Conservation (phyloP, 768 basidiomycete genomes). For the Tulasnella sp. region DNA sequence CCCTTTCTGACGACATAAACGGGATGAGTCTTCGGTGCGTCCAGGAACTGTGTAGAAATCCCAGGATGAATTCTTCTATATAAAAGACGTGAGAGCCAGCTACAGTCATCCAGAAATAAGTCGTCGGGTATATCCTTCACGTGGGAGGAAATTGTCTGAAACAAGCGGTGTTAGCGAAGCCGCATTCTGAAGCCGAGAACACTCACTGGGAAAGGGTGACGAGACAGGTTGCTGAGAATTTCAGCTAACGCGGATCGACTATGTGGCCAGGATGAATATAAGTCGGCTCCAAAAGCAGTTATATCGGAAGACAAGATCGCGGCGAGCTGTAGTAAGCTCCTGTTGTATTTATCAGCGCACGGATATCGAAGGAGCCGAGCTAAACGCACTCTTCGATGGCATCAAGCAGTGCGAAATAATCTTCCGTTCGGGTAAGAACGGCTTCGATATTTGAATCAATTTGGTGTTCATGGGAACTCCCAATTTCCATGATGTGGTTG, state of each 20-base stretch:
- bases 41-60: neutral
- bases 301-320: neutral
- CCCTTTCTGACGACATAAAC: neutral
- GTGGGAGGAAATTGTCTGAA: neutral
- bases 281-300: neutral
- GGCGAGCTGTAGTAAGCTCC: neutral
- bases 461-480: neutral
- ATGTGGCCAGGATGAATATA: neutral
- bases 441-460: neutral
- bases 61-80: neutral
- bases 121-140: neutral
- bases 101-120: neutral
- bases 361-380: neutral
- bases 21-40: neutral
- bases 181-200: neutral
- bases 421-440: neutral
- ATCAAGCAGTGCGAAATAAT: neutral
- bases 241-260: neutral
- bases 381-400: conserved; percentile 4
- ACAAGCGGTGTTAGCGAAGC: neutral
- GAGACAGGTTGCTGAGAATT: neutral
- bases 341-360: neutral
- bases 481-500: neutral
- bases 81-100: neutral
- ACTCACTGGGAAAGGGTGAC: neutral